A percentile compares a stretch with the other conserved stretches of the same genome.
Conservation (phyloP, 2,329 filamentous ascomycete species). For the Gnomoniopsis sp. region DNA sequence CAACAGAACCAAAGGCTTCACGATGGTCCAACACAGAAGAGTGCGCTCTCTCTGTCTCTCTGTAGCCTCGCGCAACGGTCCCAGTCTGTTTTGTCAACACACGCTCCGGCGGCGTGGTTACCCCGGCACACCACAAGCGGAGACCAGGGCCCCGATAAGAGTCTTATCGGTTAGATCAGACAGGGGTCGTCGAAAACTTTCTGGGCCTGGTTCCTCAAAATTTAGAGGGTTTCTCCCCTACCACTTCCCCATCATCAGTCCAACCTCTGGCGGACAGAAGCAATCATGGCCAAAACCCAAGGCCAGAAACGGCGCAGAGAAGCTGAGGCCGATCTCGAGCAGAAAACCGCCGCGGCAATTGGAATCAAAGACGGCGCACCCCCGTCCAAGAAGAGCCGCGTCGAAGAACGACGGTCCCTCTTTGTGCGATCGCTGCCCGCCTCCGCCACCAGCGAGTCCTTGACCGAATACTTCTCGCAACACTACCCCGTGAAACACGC, state of each 20-base stretch:
- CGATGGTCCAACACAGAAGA: not conserved
- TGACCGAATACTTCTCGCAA: slow-evolving; percentile 89
- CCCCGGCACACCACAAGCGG: slow-evolving; percentile 16
- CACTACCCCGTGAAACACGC: slow-evolving; percentile 95
- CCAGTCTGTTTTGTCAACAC: slow-evolving; percentile 17
- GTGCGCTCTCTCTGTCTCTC: not conserved
- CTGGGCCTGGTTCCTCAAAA: not conserved
- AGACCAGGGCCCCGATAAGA: not conserved
- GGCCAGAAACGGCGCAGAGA: slow-evolving; percentile 34
- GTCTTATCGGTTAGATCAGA: slow-evolving; percentile 1
- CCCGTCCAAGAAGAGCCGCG: slow-evolving; percentile 53
- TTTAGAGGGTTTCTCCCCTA: not conserved
- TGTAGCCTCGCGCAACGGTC: not conserved
- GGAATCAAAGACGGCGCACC: slow-evolving; percentile 21
- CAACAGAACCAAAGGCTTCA: not conserved
- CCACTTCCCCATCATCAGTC: not conserved
- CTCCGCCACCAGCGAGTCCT: slow-evolving; percentile 72
- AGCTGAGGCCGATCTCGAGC: slow-evolving; percentile 29
- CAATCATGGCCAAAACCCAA: slow-evolving; percentile 24
- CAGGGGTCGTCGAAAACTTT: slow-evolving; percentile 14
- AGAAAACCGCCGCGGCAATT: slow-evolving; percentile 18
- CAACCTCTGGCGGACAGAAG: not conserved
- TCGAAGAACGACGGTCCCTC: slow-evolving; percentile 67
- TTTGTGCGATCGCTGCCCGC: slow-evolving; percentile 87
- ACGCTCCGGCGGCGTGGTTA: slow-evolving; percentile 13